Base-by-base conservation (phyloP, 441 rosid genomes). In the Croton laevigatus region DNA sequence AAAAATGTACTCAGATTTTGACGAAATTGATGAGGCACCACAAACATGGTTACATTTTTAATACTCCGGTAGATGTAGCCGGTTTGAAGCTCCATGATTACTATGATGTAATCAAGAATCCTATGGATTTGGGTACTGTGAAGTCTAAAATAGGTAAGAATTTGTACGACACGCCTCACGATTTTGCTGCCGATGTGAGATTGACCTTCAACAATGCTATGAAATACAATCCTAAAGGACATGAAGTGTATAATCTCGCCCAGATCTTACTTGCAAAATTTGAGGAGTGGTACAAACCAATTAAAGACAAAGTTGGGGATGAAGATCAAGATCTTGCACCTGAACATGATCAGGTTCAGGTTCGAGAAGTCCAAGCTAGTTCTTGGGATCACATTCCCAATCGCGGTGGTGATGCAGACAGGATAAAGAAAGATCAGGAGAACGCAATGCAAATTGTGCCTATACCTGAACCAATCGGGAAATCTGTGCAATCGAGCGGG, bases 51-150 rank as follows among this genome's bases (percentile, higher is more conserved):
- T 84, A 88, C 80, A 76, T 91, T 6, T 93, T 93, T 58, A 86
- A 87, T 72, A 62, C 73, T 2, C 97, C 98, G 2, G 98, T 93
- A 0, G 98, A 93, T 78, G 97, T 86, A 2, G 84, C 73, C 16
- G 84, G 86, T 2, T 4, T 89, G 75, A 83, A 87, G 68, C 81
- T 93, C 14, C 92, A 91, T 45, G 98, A 93, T 79, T 93, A 91
- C 72, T 59, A 74, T 44, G 83, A 85, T 36, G 73, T 93, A 42
- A 86, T 93, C 66, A 90, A 84, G 81, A 72, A 70, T 9, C 98
- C 98, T 5, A 93, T 93, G 98, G 98, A 93, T 86, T 91, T 93
- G 23, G 98, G 98, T 4, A 83, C 97, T 1, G 91, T 93, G 22
- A 93, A 88, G 79, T 67, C 81, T 42, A 90, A 82, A 72, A 78